Base-by-base conservation (phyloP, 192 early-diverging fungal genomes). In the Coemansia sp. region DNA sequence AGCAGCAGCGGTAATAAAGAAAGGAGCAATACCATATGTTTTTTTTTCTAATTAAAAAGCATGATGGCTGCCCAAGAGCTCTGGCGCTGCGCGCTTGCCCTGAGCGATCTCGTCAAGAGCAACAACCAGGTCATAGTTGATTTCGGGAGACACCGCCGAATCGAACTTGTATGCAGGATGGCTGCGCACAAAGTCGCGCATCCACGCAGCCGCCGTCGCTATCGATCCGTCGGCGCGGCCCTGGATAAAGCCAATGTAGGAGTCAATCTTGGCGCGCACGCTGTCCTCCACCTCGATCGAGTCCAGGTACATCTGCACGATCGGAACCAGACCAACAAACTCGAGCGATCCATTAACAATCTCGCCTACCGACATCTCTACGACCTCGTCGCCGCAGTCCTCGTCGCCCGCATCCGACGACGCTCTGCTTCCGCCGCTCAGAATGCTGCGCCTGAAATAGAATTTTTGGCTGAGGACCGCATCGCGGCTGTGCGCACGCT, bases 141-240 rank as follows among this genome's bases (percentile, higher is more conserved):
- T 92, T 63, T 87, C 81, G 11, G 89, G 74, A 5, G 86, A 83
- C 7, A 99, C 91, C 0, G 94, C 90, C 30, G 90, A 93, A 78
- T 99, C 97, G 23, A 87, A 81, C 58, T 89, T 86, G 82, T 98
- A 98, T 6, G 83, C 87, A 3, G 93, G 90, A 61, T 98, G 97
- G 49, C 69, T 78, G 42, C 76, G 83, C 23, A 96, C 92, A 83
- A 97, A 95, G 25, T 89, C 78, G 55, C 97, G 88, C 35, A 95
- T 90, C 89, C 93, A 99, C 8, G 85, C 81, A 19, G 97, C 97
- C 7, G 82, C 86, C 0, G 97, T 99, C 82, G 91, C 83, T 25
- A 95, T 67, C 22, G 84, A 83, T 23, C 97, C 95, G 61, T 88
- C 85, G 1, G 95, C 95, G 30, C 89, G 87, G 25, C 84, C 85